A percentile compares a stretch with the other conserved stretches of the same genome.
These are phyloP conservation scores for Wickerhamomyces silvicola DNA, from an alignment of 805 yeast genomes.

Conservation along the genomic window DNA sequence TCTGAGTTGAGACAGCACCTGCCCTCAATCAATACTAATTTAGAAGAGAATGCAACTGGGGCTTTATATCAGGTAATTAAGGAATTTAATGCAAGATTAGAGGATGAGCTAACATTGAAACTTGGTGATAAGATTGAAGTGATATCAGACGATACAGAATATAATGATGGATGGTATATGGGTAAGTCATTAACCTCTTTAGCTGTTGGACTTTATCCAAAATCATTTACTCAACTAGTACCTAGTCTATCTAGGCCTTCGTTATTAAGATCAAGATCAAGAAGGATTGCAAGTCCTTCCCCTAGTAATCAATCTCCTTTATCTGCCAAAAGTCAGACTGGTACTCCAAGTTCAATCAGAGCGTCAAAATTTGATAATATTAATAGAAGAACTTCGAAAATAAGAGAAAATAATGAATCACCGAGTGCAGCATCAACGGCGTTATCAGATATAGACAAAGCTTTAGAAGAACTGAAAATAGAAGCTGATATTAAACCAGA, in stretches of 20 bases:
- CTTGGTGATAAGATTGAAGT: slow-evolving; percentile 86
- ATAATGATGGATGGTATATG: slow-evolving; percentile 96
- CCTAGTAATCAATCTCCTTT: slow-evolving; percentile 16
- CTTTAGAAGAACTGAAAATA: slow-evolving; percentile 52
- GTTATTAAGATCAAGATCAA: slow-evolving; percentile 52
- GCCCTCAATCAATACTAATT: slow-evolving; percentile 7
- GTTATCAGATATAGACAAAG: slow-evolving; percentile 67
- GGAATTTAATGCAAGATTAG: slow-evolving; percentile 80
- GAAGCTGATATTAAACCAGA: slow-evolving; percentile 18
- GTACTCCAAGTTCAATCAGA: slow-evolving; percentile 4
- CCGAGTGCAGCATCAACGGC: too few relatives aligned
- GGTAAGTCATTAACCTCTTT: slow-evolving; percentile 71
- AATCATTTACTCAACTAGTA: slow-evolving; percentile 67
- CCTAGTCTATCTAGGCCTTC: slow-evolving; percentile 33
- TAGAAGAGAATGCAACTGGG: slow-evolving; percentile 20
- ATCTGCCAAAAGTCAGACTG: slow-evolving; percentile 5
- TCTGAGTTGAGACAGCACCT: slow-evolving; percentile 5
- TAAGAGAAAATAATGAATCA: slow-evolving; percentile 35
- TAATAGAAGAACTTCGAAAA: neutral
- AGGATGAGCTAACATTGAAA: slow-evolving; percentile 77
- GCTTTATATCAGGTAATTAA: slow-evolving; percentile 59
- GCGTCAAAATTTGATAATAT: slow-evolving; percentile 9
- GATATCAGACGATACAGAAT: slow-evolving; percentile 87
- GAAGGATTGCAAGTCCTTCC: slow-evolving; percentile 36
- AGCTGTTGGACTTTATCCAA: slow-evolving; percentile 85